Conservation (phyloP, 345 rosid genomes). For the Brassica nigra region DNA sequence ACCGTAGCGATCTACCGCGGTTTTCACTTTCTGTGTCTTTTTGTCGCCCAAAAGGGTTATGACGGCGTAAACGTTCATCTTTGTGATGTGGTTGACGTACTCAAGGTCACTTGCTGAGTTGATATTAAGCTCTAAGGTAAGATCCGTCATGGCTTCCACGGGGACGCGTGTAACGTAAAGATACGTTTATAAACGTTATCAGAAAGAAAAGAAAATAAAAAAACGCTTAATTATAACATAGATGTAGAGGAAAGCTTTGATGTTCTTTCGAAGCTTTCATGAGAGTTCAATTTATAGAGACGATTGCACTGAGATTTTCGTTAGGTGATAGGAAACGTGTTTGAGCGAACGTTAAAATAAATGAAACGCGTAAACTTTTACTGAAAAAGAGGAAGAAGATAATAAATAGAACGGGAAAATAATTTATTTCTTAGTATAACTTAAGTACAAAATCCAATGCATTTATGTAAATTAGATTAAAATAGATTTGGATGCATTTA, state of each 20-base stretch:
- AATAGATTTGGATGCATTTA: not conserved
- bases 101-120: conserved; percentile 57
- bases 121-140: conserved; percentile 55
- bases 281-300: not conserved
- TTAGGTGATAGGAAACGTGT: not conserved
- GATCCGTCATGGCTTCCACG: conserved; percentile 45
- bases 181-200: not conserved
- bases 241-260: not conserved
- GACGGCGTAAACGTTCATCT: conserved; percentile 70
- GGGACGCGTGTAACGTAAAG: not conserved
- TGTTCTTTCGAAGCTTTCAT: not conserved
- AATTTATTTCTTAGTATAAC: not conserved
- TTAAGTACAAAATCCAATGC: conserved; percentile 8
- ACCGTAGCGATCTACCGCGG: conserved; percentile 47
- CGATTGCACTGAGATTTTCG: not conserved
- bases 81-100: conserved; percentile 57
- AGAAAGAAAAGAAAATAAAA: not conserved
- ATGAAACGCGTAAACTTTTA: not conserved
- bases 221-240: not conserved
- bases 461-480: not conserved
- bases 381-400: not conserved
- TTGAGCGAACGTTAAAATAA: not conserved
- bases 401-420: not conserved
- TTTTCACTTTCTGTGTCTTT: conserved; percentile 43
- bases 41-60: conserved; percentile 54